Evolutionary conservation across 192 early-diverging fungal species (phyloP).

Genomic region (Kappamyces sp.): DNA sequence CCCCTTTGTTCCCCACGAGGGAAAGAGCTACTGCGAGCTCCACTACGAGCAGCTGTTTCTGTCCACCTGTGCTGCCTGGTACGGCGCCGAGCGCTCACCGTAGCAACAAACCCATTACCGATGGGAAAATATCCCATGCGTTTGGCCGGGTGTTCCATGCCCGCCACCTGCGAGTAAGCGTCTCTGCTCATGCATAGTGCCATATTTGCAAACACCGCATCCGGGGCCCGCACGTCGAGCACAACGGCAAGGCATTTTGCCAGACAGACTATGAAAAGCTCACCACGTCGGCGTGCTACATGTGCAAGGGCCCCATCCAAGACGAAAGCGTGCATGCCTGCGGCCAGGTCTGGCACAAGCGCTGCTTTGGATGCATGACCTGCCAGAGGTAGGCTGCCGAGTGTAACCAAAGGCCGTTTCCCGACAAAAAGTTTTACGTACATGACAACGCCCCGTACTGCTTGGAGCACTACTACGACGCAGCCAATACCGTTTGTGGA

Average conservation of each 20-base stretch:
- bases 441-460: conserved; percentile 79
- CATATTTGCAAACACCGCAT: conserved; percentile 27
- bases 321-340: conserved; percentile 68
- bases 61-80: conserved; percentile 51
- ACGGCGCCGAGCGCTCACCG: conserved; percentile 37
- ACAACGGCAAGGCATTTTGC: conserved; percentile 64
- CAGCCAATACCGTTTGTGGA: conserved; percentile 78
- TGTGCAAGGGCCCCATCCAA: conserved; percentile 56
- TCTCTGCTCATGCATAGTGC: conserved; percentile 20
- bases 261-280: conserved; percentile 59
- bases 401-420: conserved; percentile 46
- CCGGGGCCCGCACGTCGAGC: conserved; percentile 36
- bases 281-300: conserved; percentile 62
- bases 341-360: conserved; percentile 65
- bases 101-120: conserved; percentile 62
- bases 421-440: conserved; percentile 85
- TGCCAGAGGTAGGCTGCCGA: conserved; percentile 30
- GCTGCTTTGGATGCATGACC: conserved; percentile 69
- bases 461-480: conserved; percentile 77
- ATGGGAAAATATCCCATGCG: conserved; percentile 26
- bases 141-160: conserved; percentile 30
- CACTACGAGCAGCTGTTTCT: conserved; percentile 42
- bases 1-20: conserved; percentile 52
- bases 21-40: conserved; percentile 56
- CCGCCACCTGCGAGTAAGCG: conserved; percentile 24